Evolutionary conservation across 306 rosid genomes (phyloP).

Genomic region (Cucurbita pepo): DNA sequence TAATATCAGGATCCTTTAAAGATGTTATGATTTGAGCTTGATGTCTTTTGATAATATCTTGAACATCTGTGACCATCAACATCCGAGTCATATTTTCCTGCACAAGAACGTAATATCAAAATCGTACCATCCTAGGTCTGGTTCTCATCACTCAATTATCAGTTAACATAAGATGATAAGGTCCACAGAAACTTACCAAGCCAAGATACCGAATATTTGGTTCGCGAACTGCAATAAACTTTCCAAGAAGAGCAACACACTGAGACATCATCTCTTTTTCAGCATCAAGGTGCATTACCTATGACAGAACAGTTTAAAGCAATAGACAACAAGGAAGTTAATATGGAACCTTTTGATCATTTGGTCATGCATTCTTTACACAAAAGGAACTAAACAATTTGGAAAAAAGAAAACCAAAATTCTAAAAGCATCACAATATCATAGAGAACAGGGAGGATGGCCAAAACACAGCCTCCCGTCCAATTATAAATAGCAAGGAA

Average conservation of each 20-base stretch:
- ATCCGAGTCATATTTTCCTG: conserved; percentile 98
- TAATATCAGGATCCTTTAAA: conserved; percentile 96
- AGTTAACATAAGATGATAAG: neutral
- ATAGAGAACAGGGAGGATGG: neutral
- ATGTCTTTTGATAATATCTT: conserved; percentile 94
- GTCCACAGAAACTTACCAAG: conserved; percentile 39
- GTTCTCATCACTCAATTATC: neutral
- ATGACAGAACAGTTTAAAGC: conserved; percentile 8
- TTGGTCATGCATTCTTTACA: neutral
- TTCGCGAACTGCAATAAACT: conserved; percentile 96
- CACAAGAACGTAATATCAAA: conserved; percentile 13
- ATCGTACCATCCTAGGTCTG: conserved; percentile 8
- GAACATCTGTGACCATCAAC: conserved; percentile 97
- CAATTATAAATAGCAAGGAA: neutral
- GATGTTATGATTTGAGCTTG: conserved; percentile 99
- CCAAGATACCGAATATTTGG: conserved; percentile 99
- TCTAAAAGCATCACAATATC: neutral
- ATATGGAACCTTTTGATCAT: neutral
- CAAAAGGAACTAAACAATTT: neutral
- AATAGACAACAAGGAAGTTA: neutral
- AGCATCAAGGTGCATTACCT: conserved; percentile 99
- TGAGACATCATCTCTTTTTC: conserved; percentile 99
- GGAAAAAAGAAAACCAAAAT: neutral
- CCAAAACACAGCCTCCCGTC: neutral
- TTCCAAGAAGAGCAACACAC: conserved; percentile 98